Base-by-base conservation (phyloP, 2,329 filamentous ascomycete species). In the Fusarium redolens region DNA sequence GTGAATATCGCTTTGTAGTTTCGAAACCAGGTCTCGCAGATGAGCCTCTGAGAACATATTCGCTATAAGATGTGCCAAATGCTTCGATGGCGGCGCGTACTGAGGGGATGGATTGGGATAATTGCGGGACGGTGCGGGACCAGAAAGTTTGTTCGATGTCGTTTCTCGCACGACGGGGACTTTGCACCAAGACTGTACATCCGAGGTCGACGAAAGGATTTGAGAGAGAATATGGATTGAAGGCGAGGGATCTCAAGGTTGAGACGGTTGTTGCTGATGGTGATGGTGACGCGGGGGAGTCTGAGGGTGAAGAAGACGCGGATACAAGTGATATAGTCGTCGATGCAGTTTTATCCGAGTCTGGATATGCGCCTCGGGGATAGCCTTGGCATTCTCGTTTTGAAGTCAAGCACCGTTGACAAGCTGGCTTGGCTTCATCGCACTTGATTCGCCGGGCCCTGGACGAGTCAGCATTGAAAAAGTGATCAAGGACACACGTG, bases 371-470 rank as follows among this genome's bases (percentile, higher is more conserved):
- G 28, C 66, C 69, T 11, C 4, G 47, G 5, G 73, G 71, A 30
- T 76, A 76, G 7, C 60, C 61, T 35, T 31, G 30, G 3, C 74
- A 76, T 7, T 60, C 28, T 7, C 69, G 63, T 22, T 63, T 69
- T 3, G 73, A 59, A 15, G 52, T 61, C 38, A 63, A 33, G 35
- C 73, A 76, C 0, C 73, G 69, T 25, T 60, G 54, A 30, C 74
- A 76, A 6, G 43, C 33, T 7, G 74, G 74, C 7, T 76, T 76
- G 0, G 48, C 35, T 4, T 76, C 74, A 57, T 76, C 74, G 10
- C 74, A 76, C 25, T 76, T 76, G 11, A 76, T 50, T 40, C 74
- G 74, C 9, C 74, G 44, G 15, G 71, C 57, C 50, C 74, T 75
- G 1, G 7, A 31, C 30, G n/a, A 20, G 31, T 48, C 30, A 38